Evolutionary conservation across 805 yeast genomes (phyloP).

Genomic region (Starmerella asiatica): DNA sequence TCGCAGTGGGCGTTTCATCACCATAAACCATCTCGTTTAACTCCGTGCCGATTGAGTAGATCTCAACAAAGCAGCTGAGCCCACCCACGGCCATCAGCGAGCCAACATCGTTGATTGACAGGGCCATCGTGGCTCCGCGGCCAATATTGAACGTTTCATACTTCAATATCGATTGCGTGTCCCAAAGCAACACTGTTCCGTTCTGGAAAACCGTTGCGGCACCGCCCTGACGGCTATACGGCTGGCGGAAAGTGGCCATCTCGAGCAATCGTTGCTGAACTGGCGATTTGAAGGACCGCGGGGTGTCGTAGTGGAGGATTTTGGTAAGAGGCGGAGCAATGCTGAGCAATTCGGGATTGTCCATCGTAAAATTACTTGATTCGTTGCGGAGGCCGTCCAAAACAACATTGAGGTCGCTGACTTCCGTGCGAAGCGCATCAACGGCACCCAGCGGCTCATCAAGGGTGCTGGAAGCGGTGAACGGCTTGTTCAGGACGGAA

Average conservation of each 20-base stretch:
- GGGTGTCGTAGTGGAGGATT: too few relatives aligned
- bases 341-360: too few relatives aligned
- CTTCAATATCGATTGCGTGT: constrained; percentile 11
- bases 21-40: background rate
- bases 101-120: constrained; percentile 11
- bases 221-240: background rate
- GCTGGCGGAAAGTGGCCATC: constrained; percentile 3
- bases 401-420: background rate
- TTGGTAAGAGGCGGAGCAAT: too few relatives aligned
- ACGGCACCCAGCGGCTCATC: too few relatives aligned
- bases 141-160: constrained; percentile 17
- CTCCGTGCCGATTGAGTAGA: constrained; percentile 14
- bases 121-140: constrained; percentile 11
- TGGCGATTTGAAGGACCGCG: background rate
- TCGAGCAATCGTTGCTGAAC: background rate
- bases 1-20: background rate
- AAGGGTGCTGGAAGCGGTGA: too few relatives aligned
- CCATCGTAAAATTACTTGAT: too few relatives aligned
- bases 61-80: constrained; percentile 18
- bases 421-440: too few relatives aligned
- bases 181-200: constrained; percentile 16
- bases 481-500: too few relatives aligned
- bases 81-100: constrained; percentile 18
- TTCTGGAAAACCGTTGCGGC: constrained; percentile 13
- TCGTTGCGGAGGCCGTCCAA: background rate